Evolutionary conservation across 2,329 filamentous ascomycete species (phyloP).

Genomic region (Rhexocercosporidium sp.): DNA sequence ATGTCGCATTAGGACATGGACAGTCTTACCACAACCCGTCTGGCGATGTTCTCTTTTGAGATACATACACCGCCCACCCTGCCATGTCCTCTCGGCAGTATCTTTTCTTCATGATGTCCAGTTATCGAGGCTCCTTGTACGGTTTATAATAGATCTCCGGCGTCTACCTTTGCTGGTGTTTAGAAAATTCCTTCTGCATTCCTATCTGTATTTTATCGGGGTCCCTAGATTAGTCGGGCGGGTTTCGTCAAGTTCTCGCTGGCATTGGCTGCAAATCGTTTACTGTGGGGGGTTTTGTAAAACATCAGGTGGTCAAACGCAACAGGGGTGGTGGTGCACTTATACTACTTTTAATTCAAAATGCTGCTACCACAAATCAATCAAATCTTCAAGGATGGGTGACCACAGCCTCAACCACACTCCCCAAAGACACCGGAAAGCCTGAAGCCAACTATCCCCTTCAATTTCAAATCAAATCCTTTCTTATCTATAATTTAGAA

Average conservation of each 20-base stretch:
- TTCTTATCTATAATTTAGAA: too few species aligned
- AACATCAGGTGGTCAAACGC: background rate
- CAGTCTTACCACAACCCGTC: background rate
- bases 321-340: background rate
- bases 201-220: background rate
- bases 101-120: background rate
- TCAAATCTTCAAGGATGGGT: background rate
- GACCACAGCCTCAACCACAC: background rate
- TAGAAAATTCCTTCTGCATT: background rate
- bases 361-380: background rate
- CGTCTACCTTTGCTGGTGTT: background rate
- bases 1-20: background rate
- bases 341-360: background rate
- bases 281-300: background rate
- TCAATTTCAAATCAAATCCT: background rate
- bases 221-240: background rate
- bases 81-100: background rate
- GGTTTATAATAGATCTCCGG: background rate
- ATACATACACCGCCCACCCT: background rate
- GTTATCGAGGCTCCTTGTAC: background rate
- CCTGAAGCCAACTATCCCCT: background rate
- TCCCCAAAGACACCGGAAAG: background rate
- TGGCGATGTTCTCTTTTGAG: background rate
- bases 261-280: background rate
- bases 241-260: background rate